These are phyloP conservation scores for Metschnikowia cerradonensis DNA, from an alignment of 805 yeast genomes.

Conservation along the genomic window DNA sequence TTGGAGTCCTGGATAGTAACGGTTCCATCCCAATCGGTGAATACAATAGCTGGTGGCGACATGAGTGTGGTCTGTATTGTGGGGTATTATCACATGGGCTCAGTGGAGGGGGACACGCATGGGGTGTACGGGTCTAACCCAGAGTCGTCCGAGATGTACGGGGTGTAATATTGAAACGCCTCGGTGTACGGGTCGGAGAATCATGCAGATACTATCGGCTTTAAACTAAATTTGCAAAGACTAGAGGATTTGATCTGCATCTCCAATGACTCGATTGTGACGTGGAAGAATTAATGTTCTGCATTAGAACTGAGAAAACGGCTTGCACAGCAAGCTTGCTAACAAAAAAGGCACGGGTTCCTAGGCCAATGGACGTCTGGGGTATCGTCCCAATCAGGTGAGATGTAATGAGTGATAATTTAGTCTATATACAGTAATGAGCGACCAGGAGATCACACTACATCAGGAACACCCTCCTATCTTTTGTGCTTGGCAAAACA, in stretches of 20 bases:
- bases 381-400: background rate
- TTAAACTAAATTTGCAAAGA: too few species aligned
- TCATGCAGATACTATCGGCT: too few species aligned
- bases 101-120: constrained; percentile 55
- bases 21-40: constrained; percentile 98
- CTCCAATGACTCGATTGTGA: too few species aligned
- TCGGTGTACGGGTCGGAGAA: too few species aligned
- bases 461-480: background rate
- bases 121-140: constrained; percentile 16
- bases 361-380: background rate
- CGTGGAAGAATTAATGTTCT: too few species aligned
- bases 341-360: background rate
- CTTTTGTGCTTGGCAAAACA: background rate
- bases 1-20: constrained; percentile 94
- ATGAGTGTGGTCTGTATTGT: constrained; percentile 7
- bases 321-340: background rate
- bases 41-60: constrained; percentile 64
- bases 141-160: background rate
- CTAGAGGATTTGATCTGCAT: too few species aligned
- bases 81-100: constrained; percentile 37
- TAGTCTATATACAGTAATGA: too few species aligned
- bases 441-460: too few species aligned
- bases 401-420: background rate
- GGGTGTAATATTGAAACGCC: background rate
- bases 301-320: too few species aligned